phyloP scores from a whole-genome alignment of 2,329 filamentous ascomycete genomes.

The Periconia digitata region DNA sequence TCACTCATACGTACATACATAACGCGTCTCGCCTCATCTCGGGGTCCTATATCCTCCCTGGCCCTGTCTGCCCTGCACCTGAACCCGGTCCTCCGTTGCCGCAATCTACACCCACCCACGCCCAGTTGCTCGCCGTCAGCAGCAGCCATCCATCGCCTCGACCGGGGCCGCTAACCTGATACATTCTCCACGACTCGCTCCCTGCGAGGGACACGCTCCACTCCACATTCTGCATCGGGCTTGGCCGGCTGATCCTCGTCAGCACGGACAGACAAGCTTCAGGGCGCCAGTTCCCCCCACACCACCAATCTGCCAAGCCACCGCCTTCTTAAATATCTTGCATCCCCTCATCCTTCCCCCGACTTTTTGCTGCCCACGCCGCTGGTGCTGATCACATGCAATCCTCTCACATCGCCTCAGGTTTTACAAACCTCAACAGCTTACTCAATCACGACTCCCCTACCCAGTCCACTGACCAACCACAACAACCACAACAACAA shows the following conservation, averaged over 20 bases:
- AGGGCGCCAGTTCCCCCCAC: constrained; percentile 27
- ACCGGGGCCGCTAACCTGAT: constrained; percentile 25
- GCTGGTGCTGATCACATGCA: constrained; percentile 41
- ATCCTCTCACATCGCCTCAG: constrained; percentile 35
- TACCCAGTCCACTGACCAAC: constrained; percentile 8
- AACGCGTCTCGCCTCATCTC: constrained; percentile 5
- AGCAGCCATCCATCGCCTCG: constrained; percentile 15
- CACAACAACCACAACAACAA: constrained; percentile 11
- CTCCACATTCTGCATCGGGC: constrained; percentile 15
- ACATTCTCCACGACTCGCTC: constrained; percentile 24
- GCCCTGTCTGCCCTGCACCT: neutral
- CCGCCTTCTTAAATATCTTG: constrained; percentile 38
- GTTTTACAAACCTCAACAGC: constrained; percentile 40
- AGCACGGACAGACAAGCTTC: constrained; percentile 27
- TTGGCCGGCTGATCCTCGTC: constrained; percentile 37
- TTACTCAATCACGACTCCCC: constrained; percentile 39
- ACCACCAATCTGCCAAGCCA: constrained; percentile 23
- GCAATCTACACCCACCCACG: constrained; percentile 4
- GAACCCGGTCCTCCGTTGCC: neutral
- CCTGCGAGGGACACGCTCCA: constrained; percentile 15
- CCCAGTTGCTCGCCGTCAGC: constrained; percentile 8
- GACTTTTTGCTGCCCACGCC: constrained; percentile 31
- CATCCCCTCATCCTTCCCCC: constrained; percentile 38
- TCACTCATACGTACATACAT: too few relatives aligned
- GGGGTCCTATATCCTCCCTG: neutral